phyloP scores from a whole-genome alignment of 2,329 filamentous ascomycete species.

The Aphanoascus verrucosus region DNA sequence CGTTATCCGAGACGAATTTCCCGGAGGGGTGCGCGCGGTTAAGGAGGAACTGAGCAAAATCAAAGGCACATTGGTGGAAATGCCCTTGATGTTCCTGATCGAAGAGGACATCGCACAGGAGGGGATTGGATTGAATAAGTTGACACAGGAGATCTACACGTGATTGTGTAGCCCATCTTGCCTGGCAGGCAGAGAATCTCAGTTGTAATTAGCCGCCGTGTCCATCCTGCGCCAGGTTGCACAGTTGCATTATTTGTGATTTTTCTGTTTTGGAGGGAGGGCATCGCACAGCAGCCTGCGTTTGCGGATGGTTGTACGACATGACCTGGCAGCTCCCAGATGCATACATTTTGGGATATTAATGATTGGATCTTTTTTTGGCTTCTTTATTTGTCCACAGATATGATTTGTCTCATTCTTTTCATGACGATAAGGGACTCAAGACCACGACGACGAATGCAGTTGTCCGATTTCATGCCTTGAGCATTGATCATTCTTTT shows the following conservation, averaged over 20 bases:
- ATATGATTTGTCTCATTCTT: neutral
- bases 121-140: conserved; percentile 58
- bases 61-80: conserved; percentile 68
- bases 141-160: conserved; percentile 66
- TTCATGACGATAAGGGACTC: neutral
- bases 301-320: no score
- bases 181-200: neutral
- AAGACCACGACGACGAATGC: neutral
- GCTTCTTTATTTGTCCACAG: neutral
- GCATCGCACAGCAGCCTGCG: no score
- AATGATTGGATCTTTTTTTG: neutral
- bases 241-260: no score
- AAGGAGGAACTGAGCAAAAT: conserved; percentile 59
- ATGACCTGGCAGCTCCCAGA: neutral
- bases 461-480: neutral
- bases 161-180: conserved; percentile 20
- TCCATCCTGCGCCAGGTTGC: neutral
- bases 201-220: neutral
- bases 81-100: conserved; percentile 79
- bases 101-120: conserved; percentile 79
- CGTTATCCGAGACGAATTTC: conserved; percentile 69
- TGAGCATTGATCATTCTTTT: neutral
- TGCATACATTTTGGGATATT: neutral
- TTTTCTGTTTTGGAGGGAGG: no score
- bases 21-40: conserved; percentile 59